Conservation (phyloP, 176 grass and related monocot genomes). For the Dactylis glomerata region DNA sequence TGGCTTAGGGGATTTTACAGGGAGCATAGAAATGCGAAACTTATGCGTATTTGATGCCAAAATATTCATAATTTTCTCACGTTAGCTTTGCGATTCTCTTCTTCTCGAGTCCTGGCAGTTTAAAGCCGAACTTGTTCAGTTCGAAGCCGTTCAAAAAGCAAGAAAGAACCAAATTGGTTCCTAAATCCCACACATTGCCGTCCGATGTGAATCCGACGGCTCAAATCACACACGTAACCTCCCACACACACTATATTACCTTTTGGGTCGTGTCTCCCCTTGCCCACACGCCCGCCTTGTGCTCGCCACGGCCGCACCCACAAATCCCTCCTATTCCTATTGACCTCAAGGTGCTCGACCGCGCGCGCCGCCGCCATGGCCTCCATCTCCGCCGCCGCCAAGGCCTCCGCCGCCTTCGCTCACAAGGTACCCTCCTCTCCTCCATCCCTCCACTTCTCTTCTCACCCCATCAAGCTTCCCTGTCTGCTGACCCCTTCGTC, state of each 20-base stretch:
- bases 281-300: background rate
- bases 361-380: slow-evolving; percentile 39
- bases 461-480: background rate
- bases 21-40: no score
- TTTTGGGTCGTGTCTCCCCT: background rate
- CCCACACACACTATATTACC: background rate
- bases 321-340: background rate
- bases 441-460: background rate
- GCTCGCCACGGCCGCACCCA: slow-evolving; percentile 6
- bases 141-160: no score
- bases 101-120: background rate
- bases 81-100: background rate
- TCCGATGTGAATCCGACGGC: background rate
- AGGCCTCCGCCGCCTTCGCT: slow-evolving; percentile 35
- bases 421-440: slow-evolving; percentile 1
- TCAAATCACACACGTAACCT: background rate
- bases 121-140: background rate
- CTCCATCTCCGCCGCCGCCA: slow-evolving; percentile 35
- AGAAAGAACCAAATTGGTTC: background rate
- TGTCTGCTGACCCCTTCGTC: background rate
- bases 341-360: slow-evolving; percentile 32
- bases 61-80: no score
- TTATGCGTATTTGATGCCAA: no score
- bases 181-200: background rate
- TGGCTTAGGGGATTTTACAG: no score